Evolutionary conservation across 306 rosid species (phyloP), one percentile per base, ranked within the genome.

Genomic region (Crotalaria pallida): DNA sequence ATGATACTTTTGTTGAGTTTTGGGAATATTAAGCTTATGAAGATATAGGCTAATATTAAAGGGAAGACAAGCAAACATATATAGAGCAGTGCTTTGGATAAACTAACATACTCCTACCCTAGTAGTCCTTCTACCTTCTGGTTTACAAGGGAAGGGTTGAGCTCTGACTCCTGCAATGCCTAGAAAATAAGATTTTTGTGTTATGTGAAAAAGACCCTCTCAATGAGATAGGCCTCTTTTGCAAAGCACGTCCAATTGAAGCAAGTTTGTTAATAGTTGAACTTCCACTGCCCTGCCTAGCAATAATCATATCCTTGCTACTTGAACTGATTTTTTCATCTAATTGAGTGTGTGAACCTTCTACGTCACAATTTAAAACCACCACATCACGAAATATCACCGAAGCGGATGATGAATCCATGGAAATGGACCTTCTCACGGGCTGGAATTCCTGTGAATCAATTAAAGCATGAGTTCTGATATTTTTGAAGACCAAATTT

Each of bases 141-240:
- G 21, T 40, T 48, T 29, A 76, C 65, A 63, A 58, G 2, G 93
- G 88, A 52, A 81, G 77, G 33, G 71, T 64, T 65, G 81, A 83
- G 74, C 94, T 88, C 59, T 29, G 84, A 51, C 85, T 88, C 75
- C 81, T 85, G 40, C 61, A 19, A 56, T 85, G 87, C 50, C 36
- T 74, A 23, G 85, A 66, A 18, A 65, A 56, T 21, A 55, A 62
- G 15, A 58, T 52, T 53, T 79, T 85, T 27, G 62, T 77, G 59
- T 66, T 68, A 6, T 73, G 63, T 10, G 94, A 78, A 16, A 58
- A 57, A 1, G 88, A 79, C 58, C 81, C 77, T 72, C 79, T 81
- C 82, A 76, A 70, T 17, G 85, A 79, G 12, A 55, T n/a, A 0
- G 88, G 60, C 45, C 74, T 77, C 81, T 83, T 88, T 69, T 85